Conservation (phyloP, 805 yeast genomes). For the Pichia phayaonensis region DNA sequence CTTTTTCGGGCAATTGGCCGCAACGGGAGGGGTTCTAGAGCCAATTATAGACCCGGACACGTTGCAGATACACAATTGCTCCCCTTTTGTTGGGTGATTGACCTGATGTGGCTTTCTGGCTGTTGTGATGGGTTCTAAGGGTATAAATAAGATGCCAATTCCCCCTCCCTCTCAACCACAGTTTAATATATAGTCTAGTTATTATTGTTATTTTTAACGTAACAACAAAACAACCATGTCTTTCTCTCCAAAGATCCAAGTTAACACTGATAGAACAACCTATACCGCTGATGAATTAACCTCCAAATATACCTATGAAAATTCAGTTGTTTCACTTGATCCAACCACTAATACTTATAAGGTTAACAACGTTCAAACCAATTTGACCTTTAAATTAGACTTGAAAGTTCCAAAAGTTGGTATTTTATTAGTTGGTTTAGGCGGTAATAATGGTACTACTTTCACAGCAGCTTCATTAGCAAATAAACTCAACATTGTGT, state of each 20-base stretch:
- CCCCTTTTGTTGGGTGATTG: background rate
- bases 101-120: background rate
- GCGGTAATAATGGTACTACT: constrained; percentile 96
- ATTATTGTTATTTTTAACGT: background rate
- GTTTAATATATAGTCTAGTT: background rate
- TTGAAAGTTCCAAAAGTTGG: constrained; percentile 80
- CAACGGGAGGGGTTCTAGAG: background rate
- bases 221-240: constrained; percentile 6
- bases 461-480: constrained; percentile 79
- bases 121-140: too few species aligned
- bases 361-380: constrained; percentile 64
- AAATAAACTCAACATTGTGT: constrained; percentile 68
- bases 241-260: constrained; percentile 39
- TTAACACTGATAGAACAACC: constrained; percentile 45
- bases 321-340: constrained; percentile 56
- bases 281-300: constrained; percentile 44
- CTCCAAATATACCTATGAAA: constrained; percentile 65
- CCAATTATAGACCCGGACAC: background rate
- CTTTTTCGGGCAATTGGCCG: background rate
- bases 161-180: background rate
- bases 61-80: background rate
- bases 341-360: constrained; percentile 48
- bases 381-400: constrained; percentile 82
- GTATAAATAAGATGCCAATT: background rate
- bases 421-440: constrained; percentile 84